Evolutionary conservation across 2,329 filamentous ascomycete genomes (phyloP).

Genomic region (Aschersonia sp.): DNA sequence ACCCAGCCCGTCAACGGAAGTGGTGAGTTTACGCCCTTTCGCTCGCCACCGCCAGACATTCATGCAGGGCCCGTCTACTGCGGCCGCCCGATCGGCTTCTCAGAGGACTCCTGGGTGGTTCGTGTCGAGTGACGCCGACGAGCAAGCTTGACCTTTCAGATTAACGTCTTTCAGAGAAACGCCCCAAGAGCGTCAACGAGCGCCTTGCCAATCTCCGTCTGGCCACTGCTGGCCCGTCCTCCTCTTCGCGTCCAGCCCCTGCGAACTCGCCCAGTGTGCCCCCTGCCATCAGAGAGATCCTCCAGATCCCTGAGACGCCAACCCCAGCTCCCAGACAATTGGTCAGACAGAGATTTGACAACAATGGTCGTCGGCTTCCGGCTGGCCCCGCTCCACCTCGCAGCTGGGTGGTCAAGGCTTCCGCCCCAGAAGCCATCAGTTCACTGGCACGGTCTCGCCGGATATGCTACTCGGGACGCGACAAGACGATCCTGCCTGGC

Average conservation of each 20-base stretch:
- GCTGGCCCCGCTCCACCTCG: conserved; percentile 44
- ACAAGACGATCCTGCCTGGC: conserved; percentile 25
- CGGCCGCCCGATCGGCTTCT: neutral
- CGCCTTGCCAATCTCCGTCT: conserved; percentile 42
- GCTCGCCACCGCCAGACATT: neutral
- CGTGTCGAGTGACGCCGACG: neutral
- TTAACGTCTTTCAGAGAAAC: conserved; percentile 12
- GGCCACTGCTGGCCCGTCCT: conserved; percentile 17
- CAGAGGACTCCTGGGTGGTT: neutral
- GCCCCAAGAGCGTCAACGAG: conserved; percentile 38
- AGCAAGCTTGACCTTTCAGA: neutral
- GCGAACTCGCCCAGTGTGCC: conserved; percentile 37
- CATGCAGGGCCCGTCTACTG: neutral
- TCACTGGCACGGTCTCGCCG: conserved; percentile 8
- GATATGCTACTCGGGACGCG: conserved; percentile 7
- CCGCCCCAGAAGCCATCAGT: conserved; percentile 5
- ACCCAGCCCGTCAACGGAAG: conserved; percentile 9
- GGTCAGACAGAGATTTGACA: conserved; percentile 25
- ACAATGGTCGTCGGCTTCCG: conserved; percentile 34
- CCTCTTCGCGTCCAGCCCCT: conserved; percentile 12
- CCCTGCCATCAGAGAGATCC: conserved; percentile 41
- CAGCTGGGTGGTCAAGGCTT: conserved; percentile 35
- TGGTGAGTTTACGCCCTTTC: conserved; percentile 11
- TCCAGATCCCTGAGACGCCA: conserved; percentile 43
- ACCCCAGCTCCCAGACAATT: conserved; percentile 32